Conservation (phyloP, 768 basidiomycete genomes). For the Neoboletus magnificus region DNA sequence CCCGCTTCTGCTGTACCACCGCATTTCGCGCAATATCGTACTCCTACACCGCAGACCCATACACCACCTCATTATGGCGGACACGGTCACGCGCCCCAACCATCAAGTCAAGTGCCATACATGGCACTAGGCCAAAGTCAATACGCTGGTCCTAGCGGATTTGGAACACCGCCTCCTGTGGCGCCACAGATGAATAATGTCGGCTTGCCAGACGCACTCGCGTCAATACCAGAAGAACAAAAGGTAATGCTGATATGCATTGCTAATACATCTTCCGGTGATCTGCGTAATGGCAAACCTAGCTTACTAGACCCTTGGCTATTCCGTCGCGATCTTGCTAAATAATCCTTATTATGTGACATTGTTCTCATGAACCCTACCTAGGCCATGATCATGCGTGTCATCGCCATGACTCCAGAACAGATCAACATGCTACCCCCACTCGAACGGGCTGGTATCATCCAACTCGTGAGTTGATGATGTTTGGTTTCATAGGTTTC, state of each 20-base stretch:
- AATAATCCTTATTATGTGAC: not conserved
- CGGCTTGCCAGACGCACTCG: conserved; percentile 49
- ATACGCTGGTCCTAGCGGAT: conserved; percentile 17
- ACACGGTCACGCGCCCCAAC: conserved; percentile 27
- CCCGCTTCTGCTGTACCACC: conserved; percentile 46
- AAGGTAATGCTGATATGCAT: conserved; percentile 43
- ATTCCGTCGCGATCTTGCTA: not conserved
- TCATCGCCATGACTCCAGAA: conserved; percentile 78
- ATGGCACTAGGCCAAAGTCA: conserved; percentile 17
- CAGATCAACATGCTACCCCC: conserved; percentile 77
- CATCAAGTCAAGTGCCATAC: conserved; percentile 19
- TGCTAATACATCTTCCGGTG: conserved; percentile 1
- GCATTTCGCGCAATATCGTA: conserved; percentile 36
- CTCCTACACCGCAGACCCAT: conserved; percentile 35
- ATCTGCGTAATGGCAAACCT: conserved; percentile 1
- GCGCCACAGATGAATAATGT: conserved; percentile 19
- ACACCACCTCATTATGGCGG: conserved; percentile 30
- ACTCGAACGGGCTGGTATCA: conserved; percentile 68
- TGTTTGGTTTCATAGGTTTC: not conserved
- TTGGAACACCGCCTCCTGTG: conserved; percentile 21
- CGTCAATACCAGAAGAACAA: conserved; percentile 64
- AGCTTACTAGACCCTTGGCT: not conserved
- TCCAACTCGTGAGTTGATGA: conserved; percentile 67
- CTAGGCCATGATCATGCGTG: conserved; percentile 72
- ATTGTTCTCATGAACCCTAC: conserved; percentile 12